These are phyloP conservation scores for Mucor racemosus DNA, from an alignment of 371 early-diverging fungal genomes.

Conservation along the genomic window DNA sequence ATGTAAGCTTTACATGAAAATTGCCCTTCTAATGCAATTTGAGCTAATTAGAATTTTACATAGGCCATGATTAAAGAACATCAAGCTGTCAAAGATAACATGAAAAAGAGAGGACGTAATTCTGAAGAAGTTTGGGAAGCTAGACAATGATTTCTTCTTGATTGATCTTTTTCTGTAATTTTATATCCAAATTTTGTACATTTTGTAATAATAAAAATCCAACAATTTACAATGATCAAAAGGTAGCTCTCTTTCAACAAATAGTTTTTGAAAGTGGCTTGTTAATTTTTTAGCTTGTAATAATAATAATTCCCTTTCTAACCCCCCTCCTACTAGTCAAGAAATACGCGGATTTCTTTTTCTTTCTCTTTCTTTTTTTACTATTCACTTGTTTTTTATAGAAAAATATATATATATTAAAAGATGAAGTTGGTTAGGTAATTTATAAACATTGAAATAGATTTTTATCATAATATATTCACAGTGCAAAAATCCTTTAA, in stretches of 20 bases:
- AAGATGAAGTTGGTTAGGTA: constrained; percentile 35
- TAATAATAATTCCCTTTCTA: neutral
- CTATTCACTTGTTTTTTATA: neutral
- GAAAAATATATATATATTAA: neutral
- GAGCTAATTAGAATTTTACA: too few relatives aligned
- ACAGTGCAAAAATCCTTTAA: neutral
- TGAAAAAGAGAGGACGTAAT: constrained; percentile 29
- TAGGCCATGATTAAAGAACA: constrained; percentile 43
- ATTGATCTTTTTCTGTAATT: neutral
- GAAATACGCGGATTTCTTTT: constrained; percentile 4
- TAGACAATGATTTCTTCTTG: constrained; percentile 55
- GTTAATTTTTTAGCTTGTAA: neutral
- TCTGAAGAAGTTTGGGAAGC: constrained; percentile 55
- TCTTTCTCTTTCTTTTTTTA: neutral
- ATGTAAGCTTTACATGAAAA: constrained; percentile 31
- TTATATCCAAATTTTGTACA: constrained; percentile 3
- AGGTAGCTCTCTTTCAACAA: neutral
- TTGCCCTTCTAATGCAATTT: neutral
- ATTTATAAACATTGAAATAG: neutral
- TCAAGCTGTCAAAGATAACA: constrained; percentile 29
- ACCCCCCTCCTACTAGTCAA: neutral
- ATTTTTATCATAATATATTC: neutral
- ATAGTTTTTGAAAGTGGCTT: neutral
- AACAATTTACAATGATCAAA: neutral
- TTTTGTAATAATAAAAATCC: neutral